These are phyloP conservation scores for Fusarium continuum DNA, from an alignment of 2,329 filamentous ascomycete genomes.

Conservation along the genomic window DNA sequence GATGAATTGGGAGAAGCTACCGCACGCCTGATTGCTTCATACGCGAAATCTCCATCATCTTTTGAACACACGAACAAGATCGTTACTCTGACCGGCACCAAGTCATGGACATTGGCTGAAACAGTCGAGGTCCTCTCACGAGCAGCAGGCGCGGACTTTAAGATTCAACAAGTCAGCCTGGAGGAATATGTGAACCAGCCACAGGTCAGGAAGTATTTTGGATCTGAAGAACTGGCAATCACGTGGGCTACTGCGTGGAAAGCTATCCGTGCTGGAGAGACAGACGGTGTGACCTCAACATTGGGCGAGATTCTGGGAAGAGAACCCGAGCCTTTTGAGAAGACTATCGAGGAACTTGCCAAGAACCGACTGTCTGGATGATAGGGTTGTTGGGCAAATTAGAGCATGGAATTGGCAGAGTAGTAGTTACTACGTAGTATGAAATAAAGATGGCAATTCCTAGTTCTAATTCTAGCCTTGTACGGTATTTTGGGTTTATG, in stretches of 20 bases:
- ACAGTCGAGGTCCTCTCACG: constrained; percentile 4
- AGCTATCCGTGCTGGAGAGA: constrained; percentile 24
- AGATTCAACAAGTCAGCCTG: constrained; percentile 17
- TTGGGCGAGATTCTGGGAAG: constrained; percentile 9
- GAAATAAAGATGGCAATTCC: too few relatives aligned
- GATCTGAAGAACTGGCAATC: neutral
- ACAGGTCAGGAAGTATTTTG: constrained; percentile 15
- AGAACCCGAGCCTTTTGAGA: constrained; percentile 24
- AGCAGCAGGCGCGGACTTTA: neutral
- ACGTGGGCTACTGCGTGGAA: constrained; percentile 35
- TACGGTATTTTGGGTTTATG: neutral
- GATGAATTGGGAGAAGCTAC: constrained; percentile 34
- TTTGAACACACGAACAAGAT: constrained; percentile 9
- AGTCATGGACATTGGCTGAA: constrained; percentile 4
- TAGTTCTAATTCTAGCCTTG: constrained; percentile 7
- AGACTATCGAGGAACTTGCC: constrained; percentile 2
- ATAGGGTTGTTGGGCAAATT: too few relatives aligned
- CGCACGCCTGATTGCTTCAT: constrained; percentile 11
- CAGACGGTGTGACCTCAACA: neutral
- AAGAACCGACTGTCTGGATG: neutral
- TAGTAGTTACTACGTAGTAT: too few relatives aligned
- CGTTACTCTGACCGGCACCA: constrained; percentile 10
- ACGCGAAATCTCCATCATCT: neutral
- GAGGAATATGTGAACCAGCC: constrained; percentile 22
- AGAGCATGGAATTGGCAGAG: too few relatives aligned